These are phyloP conservation scores for Amoeboaphelidium occidentale DNA, from an alignment of 371 early-diverging fungal genomes.

Conservation along the genomic window DNA sequence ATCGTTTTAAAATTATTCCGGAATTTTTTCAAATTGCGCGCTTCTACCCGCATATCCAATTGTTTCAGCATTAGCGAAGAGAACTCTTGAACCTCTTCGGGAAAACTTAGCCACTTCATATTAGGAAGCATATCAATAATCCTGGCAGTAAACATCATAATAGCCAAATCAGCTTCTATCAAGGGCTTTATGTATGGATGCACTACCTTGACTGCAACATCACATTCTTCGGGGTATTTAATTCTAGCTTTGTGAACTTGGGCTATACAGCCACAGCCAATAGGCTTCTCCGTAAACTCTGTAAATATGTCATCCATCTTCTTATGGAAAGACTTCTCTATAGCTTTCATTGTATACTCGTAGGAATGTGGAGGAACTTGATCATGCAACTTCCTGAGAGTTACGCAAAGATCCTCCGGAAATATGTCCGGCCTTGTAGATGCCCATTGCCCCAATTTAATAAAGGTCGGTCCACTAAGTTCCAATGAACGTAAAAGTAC, in stretches of 20 bases:
- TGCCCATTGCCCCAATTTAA: conserved; percentile 92
- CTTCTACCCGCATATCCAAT: conserved; percentile 63
- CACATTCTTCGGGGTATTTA: conserved; percentile 1
- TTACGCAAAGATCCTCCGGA: conserved; percentile 40
- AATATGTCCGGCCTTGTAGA: conserved; percentile 79
- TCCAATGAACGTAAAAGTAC: conserved; percentile 51
- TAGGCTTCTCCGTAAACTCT: conserved; percentile 36
- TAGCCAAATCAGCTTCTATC: conserved; percentile 48
- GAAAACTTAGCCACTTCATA: conserved; percentile 52
- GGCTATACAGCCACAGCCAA: conserved; percentile 88
- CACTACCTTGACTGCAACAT: conserved; percentile 76
- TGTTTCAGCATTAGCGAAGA: conserved; percentile 77
- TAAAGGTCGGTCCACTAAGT: conserved; percentile 70
- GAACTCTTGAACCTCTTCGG: conserved; percentile 67
- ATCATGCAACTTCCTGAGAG: conserved; percentile 56
- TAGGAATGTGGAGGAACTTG: conserved; percentile 52
- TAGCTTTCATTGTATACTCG: conserved; percentile 26
- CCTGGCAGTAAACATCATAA: conserved; percentile 42
- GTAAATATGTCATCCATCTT: conserved; percentile 46
- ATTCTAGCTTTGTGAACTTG: conserved; percentile 38
- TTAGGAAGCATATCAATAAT: conserved; percentile 20
- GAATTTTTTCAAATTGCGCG: conserved; percentile 39
- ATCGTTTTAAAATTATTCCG: conserved; percentile 29
- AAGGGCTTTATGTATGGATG: conserved; percentile 49
- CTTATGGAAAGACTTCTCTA: conserved; percentile 34